Percentiles rank a stretch among this genome's conserved stretches.
These are phyloP conservation scores for Elongisporangium senticosum DNA, from an alignment of 352 stramenopile species.

Conservation along the genomic window DNA sequence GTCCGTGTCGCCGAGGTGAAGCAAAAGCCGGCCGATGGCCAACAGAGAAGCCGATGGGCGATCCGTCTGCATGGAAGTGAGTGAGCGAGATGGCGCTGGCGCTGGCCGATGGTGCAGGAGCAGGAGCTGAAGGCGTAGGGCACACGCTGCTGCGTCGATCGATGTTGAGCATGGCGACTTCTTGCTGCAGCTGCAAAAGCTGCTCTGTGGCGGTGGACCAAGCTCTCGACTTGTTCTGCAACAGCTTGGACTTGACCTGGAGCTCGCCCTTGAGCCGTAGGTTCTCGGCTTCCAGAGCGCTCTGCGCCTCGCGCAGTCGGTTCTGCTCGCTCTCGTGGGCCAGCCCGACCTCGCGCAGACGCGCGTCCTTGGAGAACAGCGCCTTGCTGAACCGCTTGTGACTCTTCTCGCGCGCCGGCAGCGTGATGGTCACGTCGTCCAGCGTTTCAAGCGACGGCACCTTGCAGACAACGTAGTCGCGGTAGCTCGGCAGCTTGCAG, in stretches of 20 bases:
- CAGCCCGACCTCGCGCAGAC: conserved; percentile 32
- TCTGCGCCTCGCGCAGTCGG: conserved; percentile 44
- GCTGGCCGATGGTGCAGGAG: background rate
- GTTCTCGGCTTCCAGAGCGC: conserved; percentile 68
- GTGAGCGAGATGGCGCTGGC: background rate
- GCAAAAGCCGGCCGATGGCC: background rate
- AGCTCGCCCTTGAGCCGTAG: conserved; percentile 64
- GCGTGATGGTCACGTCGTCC: conserved; percentile 45
- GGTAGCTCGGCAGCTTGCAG: conserved; percentile 67
- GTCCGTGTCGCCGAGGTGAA: background rate
- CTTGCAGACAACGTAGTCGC: conserved; percentile 69
- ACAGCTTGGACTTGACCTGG: conserved; percentile 73
- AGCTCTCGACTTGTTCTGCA: conserved; percentile 79
- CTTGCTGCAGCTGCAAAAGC: conserved; percentile 72
- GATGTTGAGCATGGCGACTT: conserved; percentile 77
- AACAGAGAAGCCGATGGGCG: background rate
- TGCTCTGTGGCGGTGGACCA: conserved; percentile 77
- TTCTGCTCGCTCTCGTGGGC: conserved; percentile 52
- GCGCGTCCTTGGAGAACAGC: conserved; percentile 49
- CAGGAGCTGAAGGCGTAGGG: background rate
- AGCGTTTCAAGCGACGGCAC: conserved; percentile 52
- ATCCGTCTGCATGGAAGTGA: background rate
- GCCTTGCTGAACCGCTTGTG: conserved; percentile 52
- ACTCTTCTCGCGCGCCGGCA: conserved; percentile 45
- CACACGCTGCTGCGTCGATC: conserved; percentile 19